A percentile compares a stretch with the other conserved stretches of the same genome.
These are phyloP conservation scores for Coemansia sp. DNA, from an alignment of 192 early-diverging fungal species.

Conservation along the genomic window DNA sequence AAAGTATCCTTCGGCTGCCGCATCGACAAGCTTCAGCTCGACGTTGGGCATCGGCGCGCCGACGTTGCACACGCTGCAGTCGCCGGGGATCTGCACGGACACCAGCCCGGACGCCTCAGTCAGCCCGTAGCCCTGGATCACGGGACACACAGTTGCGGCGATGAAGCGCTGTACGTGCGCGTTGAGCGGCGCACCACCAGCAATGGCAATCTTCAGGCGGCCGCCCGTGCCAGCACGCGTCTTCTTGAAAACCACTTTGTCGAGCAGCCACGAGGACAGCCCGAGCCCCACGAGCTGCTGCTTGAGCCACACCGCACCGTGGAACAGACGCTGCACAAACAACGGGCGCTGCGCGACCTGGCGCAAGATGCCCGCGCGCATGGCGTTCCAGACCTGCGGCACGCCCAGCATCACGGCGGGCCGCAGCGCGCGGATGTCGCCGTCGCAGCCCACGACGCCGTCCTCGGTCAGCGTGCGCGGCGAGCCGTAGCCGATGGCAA, in stretches of 20 bases:
- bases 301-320: constrained; percentile 74
- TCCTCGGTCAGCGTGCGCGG: constrained; percentile 73
- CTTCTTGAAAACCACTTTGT: constrained; percentile 77
- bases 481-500: constrained; percentile 65
- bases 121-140: constrained; percentile 87
- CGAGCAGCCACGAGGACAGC: constrained; percentile 68
- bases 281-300: constrained; percentile 53
- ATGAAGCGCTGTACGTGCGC: constrained; percentile 83
- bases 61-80: constrained; percentile 60
- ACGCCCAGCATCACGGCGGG: constrained; percentile 83
- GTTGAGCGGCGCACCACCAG: constrained; percentile 89
- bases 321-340: constrained; percentile 68
- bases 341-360: constrained; percentile 57
- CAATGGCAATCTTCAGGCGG: constrained; percentile 73
- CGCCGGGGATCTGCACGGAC: constrained; percentile 63
- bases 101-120: constrained; percentile 78
- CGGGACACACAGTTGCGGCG: constrained; percentile 69
- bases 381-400: constrained; percentile 83
- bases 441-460: constrained; percentile 67
- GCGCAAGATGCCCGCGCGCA: constrained; percentile 77
- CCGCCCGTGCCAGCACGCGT: constrained; percentile 85
- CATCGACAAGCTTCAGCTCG: constrained; percentile 81
- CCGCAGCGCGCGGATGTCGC: constrained; percentile 71
- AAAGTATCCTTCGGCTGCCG: constrained; percentile 63
- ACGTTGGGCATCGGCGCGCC: constrained; percentile 73